Evolutionary conservation across 805 yeast genomes (phyloP), one percentile per base, ranked within the genome.

Genomic region (Wickerhamiella shivajii): DNA sequence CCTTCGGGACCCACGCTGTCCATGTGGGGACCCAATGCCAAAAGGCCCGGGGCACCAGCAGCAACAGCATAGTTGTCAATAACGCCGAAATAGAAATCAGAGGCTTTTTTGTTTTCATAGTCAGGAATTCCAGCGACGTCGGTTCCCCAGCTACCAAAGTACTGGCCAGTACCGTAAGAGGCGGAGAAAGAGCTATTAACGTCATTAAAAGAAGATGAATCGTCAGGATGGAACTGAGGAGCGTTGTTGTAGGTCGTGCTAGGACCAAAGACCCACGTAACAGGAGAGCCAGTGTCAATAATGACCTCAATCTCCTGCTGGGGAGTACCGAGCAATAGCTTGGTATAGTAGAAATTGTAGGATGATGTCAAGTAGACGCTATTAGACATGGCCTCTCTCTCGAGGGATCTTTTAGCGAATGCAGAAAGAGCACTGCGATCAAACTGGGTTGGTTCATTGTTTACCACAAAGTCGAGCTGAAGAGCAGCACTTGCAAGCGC

Each of bases 231-330:
- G 40, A 49, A 54, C 39, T 30, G 39, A 5, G 50, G 35, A 3
- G 56, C 49, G 22, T 44, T 41, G 34, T 50, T 39, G 40, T 36
- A 51, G 7, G 54, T 38, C 12, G 46, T 45, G 16, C 52, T 38
- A 12, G 57, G 50, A 24, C 60, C 57, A 44, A 55, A 59, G 4
- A 65, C 59, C 71, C 71, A 66, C 23, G 66, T 44, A 38, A 64
- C 67, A 0, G 69, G 61, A 6, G 69, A 63, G 3, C 71, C 71
- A 3, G 71, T 63, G 43, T 67, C 72, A 27, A 67, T 44, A 19
- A 60, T 50, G 3, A 65, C 63, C 11, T 56, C 54, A 11, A 66
- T 38, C 19, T 51, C 47, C 40, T 64, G 68, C 5, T 54, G 46
- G 4, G 69, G 68, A 2, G 59, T 54, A 11, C 73, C 72, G 13